Conservation (phyloP, 805 yeast species). For the Starmera caribaea region DNA sequence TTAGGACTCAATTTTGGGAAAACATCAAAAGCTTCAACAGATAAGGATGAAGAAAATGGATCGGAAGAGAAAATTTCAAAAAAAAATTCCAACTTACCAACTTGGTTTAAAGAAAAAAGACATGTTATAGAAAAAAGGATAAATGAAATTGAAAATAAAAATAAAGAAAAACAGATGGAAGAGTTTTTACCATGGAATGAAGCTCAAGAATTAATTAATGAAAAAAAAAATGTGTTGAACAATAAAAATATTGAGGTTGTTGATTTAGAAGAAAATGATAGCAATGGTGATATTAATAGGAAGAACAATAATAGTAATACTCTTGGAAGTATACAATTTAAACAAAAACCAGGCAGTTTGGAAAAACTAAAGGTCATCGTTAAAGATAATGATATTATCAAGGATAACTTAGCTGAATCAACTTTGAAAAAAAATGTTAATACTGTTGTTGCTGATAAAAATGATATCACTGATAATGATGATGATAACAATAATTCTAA, state of each 20-base stretch:
- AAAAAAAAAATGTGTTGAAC: constrained; percentile 3
- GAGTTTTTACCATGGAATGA: constrained; percentile 46
- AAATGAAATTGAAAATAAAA: neutral
- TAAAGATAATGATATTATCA: no score
- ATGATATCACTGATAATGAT: constrained; percentile 9
- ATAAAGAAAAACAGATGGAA: constrained; percentile 10
- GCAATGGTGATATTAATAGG: neutral
- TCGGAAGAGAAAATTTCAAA: neutral
- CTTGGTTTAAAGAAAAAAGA: constrained; percentile 18
- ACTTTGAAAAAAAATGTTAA: neutral
- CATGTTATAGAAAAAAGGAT: neutral
- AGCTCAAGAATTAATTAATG: constrained; percentile 25
- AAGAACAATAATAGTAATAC: neutral
- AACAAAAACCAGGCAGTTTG: no score
- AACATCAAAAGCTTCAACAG: neutral
- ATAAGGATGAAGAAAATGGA: neutral
- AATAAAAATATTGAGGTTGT: constrained; percentile 4
- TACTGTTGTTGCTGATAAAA: neutral
- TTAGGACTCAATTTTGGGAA: neutral
- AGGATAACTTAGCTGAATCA: no score
- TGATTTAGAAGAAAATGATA: constrained; percentile 3
- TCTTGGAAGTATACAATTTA: no score
- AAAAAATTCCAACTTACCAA: constrained; percentile 9
- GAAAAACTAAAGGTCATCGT: no score
- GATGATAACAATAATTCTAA: neutral